Base-by-base conservation (phyloP, 1,284 basidiomycete genomes). In the Naganishia sp. region DNA sequence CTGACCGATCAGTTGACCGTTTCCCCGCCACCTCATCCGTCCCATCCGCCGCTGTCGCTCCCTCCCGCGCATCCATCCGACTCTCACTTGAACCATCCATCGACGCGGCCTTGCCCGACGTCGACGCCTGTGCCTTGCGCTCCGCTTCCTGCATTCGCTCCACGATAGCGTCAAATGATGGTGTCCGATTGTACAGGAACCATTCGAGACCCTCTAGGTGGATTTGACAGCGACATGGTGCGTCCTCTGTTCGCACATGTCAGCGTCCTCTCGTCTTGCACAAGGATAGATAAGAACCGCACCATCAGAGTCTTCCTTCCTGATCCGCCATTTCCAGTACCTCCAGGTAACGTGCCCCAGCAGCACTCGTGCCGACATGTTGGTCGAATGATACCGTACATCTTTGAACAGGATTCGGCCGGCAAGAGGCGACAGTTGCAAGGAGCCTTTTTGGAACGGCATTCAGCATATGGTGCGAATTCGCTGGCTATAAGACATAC, bases 391-490 rank as follows among this genome's bases (percentile, higher is more conserved):
- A 75, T 95, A 96, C 35, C 85, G 83, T 28, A 94, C 78, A 75
- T 95, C 89, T 79, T 90, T 90, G 72, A 95, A 84, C 17, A 92
- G 83, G 63, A 97, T 87, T 70, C 92, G 83, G 18, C 94, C 94
- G 2, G 88, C 87, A 28, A 95, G 80, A n/a, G 93, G 82, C 1
- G 93, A 93, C 77, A 96, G 86, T 74, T 94, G 92, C 45, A 94
- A 84, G n/a, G 92, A 90, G 21, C 91, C 90, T 90, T 10, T 39
- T 13, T 3, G 11, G 10, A 66, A 49, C n/a, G 28, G 43, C 2
- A 61, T 1, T 28, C 28, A 28, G 3, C 55, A 43, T 3, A 21
- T 42, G 28, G 1, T 1, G 28, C 3, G 28, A 28, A 28, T 28
- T 5, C 5, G 1, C 28, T 28, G 32, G 60, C 3, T 9, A 6